A percentile compares a stretch with the other conserved stretches of the same genome.
Evolutionary conservation across 1,284 basidiomycete species (phyloP).

Genomic region (Vanrija sp.): DNA sequence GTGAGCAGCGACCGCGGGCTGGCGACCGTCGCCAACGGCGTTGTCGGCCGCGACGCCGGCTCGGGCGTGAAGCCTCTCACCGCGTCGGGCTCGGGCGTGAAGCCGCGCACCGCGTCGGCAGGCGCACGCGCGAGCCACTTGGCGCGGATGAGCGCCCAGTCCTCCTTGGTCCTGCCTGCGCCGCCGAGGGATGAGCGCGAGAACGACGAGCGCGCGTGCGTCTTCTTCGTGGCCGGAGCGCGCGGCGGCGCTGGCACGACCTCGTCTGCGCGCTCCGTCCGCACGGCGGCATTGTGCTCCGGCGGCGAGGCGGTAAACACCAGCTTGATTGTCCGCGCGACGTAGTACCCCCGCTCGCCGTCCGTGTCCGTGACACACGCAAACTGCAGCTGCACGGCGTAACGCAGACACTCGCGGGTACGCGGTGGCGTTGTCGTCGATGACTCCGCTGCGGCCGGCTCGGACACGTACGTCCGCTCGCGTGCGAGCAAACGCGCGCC

Average conservation of each 20-base stretch:
- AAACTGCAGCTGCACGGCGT: slow-evolving; percentile 52
- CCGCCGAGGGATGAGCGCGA: no score
- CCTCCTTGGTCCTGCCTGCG: no score
- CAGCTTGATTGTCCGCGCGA: slow-evolving; percentile 39
- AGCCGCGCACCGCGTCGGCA: neutral
- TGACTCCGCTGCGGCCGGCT: neutral
- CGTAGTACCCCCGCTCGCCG: slow-evolving; percentile 30
- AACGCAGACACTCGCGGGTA: slow-evolving; percentile 37
- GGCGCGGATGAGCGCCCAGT: neutral
- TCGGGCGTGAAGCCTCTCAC: neutral
- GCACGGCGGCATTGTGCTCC: slow-evolving; percentile 18
- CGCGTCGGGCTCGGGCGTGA: neutral
- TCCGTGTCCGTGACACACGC: slow-evolving; percentile 20
- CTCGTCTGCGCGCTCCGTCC: slow-evolving; percentile 42
- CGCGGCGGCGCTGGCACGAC: slow-evolving; percentile 27
- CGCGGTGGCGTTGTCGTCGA: neutral
- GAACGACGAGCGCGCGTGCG: no score
- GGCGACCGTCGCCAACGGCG: neutral
- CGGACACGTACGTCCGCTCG: slow-evolving; percentile 38
- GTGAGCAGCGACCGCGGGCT: neutral
- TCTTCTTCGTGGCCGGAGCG: no score
- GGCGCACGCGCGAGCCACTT: neutral
- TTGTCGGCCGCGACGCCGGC: neutral
- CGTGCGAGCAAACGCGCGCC: slow-evolving; percentile 42
- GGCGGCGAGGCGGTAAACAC: slow-evolving; percentile 37